Conservation (phyloP, 2,329 filamentous ascomycete genomes). For the Trichoderma afroharzianum region DNA sequence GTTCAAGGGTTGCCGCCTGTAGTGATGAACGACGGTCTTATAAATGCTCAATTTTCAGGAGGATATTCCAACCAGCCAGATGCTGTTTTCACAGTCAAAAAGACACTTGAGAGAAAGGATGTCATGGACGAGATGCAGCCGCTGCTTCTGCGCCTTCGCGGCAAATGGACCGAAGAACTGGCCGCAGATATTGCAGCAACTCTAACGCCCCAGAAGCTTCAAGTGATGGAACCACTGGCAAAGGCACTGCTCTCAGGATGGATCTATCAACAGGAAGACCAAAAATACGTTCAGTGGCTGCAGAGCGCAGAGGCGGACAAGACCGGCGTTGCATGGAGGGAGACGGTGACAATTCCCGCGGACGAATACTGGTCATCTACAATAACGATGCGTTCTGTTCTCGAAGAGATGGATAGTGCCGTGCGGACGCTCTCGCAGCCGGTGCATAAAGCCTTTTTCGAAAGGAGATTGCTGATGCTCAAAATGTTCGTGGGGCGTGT, state of each 20-base stretch:
- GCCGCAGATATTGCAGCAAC: neutral
- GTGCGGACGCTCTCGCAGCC: fast-evolving
- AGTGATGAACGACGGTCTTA: too few relatives aligned
- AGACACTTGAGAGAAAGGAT: neutral
- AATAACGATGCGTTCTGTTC: too few relatives aligned
- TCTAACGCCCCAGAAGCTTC: neutral
- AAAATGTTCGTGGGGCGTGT: neutral
- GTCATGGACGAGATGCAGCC: neutral
- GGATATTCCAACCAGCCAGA: neutral
- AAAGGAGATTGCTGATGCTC: neutral
- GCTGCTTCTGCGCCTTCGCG: neutral
- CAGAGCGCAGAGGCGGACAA: neutral
- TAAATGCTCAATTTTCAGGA: neutral
- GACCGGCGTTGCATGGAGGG: neutral
- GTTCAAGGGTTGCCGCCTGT: too few relatives aligned
- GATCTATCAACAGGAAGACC: neutral
- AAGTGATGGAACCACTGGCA: neutral
- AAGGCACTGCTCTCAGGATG: neutral
- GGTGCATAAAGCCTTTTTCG: fast-evolving
- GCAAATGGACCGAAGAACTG: neutral
- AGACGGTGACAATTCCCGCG: fast-evolving
- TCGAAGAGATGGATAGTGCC: too few relatives aligned
- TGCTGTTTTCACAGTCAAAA: fast-evolving
- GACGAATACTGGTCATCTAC: neutral
- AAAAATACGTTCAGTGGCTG: neutral